Evolutionary conservation across 176 grass and related monocot species (phyloP), one percentile per base, ranked within the genome.

Genomic region (Aechmea fasciata): DNA sequence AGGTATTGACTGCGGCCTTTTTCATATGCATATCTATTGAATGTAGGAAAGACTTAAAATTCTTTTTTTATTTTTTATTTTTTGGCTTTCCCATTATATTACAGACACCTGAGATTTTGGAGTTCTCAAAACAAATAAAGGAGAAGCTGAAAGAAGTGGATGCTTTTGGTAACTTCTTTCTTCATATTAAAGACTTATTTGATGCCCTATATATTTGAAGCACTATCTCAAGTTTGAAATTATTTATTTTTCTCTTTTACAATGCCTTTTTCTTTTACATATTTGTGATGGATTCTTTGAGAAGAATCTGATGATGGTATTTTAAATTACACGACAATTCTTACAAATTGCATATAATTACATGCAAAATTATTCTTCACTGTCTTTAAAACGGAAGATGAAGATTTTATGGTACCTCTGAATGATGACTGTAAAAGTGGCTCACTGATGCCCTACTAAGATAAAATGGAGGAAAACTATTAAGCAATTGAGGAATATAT

Each of bases 121-220:
- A 93, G 51, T 68, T 99, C 28, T 99, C 89, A 74, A 99, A 84
- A 82, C 81, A 99, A 82, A 99, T 99, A 63, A 99, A 84, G 84
- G 84, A 99, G 80, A 99, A 99, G 70, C 81, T 93, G 77, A 82
- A 90, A 71, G 94, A 93, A 66, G 82, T 81, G n/a, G 80, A 86
- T 65, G 48, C 71, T 88, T 90, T 87, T 75, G 89, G 94, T 93
- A 80, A 85, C 11, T 69, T 49, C n/a, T 69, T 61, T 25, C 18
- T 65, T 64, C 19, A 17, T 7, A 15, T 9, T n/a, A 61, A 10
- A 18, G 55, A 80, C 79, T 53, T 51, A 23, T 52, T 80, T 1
- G n/a, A 70, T 28, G 9, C 29, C 11, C 71, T 66, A 9, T 76
- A 1, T 82, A 33, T 59, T 66, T 71, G 72, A 49, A 24, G 18